A percentile compares a stretch with the other conserved stretches of the same genome.
These are phyloP conservation scores for Botryococcus braunii DNA, from an alignment of 163 green algal genomes.

Conservation along the genomic window DNA sequence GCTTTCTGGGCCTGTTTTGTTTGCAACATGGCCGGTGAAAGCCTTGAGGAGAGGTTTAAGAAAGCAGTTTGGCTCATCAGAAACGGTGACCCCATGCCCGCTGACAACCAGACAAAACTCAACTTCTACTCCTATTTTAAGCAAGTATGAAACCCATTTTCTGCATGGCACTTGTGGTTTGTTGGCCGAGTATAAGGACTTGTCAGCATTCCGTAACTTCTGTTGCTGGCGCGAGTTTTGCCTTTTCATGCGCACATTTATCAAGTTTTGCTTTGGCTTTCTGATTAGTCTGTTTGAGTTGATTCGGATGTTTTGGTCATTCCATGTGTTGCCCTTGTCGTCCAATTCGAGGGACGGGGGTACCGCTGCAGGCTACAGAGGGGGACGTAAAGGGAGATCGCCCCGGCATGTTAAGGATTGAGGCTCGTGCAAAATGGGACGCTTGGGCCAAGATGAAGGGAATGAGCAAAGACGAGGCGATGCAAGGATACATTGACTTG, in stretches of 20 bases:
- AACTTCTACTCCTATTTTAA: constrained; percentile 62
- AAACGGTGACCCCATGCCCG: constrained; percentile 38
- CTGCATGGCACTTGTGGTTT: too few relatives aligned
- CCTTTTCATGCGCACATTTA: too few relatives aligned
- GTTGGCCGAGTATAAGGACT: too few relatives aligned
- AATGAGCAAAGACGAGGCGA: constrained; percentile 59
- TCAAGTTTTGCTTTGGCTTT: too few relatives aligned
- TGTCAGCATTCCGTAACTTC: too few relatives aligned
- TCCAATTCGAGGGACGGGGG: background rate
- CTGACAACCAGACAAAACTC: constrained; percentile 51
- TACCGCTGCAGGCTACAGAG: constrained; percentile 45
- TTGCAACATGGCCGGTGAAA: too few relatives aligned
- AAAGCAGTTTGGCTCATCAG: constrained; percentile 61
- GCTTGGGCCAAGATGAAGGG: constrained; percentile 64
- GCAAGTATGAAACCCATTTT: too few relatives aligned
- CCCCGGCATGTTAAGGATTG: constrained; percentile 50
- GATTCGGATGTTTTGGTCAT: too few relatives aligned
- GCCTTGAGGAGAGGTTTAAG: constrained; percentile 49
- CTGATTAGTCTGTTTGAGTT: too few relatives aligned
- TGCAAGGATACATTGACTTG: constrained; percentile 62
- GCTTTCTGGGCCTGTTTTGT: too few relatives aligned
- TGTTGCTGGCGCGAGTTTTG: too few relatives aligned
- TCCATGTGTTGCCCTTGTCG: too few relatives aligned
- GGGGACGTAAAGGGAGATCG: constrained; percentile 46
- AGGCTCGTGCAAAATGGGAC: constrained; percentile 65